Percentiles rank a stretch among this genome's conserved stretches.
These are phyloP conservation scores for Rhodofomes roseus DNA, from an alignment of 1,284 basidiomycete genomes.

Conservation along the genomic window DNA sequence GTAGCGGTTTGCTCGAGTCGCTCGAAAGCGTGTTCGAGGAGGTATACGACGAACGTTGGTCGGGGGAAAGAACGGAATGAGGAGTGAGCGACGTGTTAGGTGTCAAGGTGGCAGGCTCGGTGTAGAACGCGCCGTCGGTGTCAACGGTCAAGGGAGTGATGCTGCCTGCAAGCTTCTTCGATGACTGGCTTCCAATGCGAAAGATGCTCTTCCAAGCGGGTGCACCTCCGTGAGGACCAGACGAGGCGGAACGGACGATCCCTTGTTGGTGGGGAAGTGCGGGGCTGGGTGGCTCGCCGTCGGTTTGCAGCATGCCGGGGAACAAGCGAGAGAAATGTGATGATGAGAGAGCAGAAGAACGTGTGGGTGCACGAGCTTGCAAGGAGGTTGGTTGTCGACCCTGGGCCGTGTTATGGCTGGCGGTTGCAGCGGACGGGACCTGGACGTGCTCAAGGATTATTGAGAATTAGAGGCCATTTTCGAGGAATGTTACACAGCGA, in stretches of 20 bases:
- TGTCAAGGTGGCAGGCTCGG: slow-evolving; percentile 30
- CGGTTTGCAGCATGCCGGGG: slow-evolving; percentile 6
- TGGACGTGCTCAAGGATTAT: background rate
- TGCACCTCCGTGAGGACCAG: slow-evolving; percentile 14
- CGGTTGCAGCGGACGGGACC: background rate
- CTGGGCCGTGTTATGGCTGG: background rate
- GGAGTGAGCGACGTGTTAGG: slow-evolving; percentile 50
- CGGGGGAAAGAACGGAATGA: slow-evolving; percentile 39
- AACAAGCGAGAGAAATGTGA: background rate
- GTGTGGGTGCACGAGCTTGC: background rate
- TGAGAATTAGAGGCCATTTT: background rate
- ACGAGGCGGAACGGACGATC: slow-evolving; percentile 16
- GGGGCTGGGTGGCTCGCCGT: slow-evolving; percentile 20
- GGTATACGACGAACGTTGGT: slow-evolving; percentile 66
- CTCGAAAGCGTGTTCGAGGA: slow-evolving; percentile 68
- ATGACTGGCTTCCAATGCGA: slow-evolving; percentile 41
- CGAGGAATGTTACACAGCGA: background rate
- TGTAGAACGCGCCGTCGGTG: slow-evolving; percentile 31
- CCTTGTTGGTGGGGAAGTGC: slow-evolving; percentile 16
- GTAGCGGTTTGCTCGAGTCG: slow-evolving; percentile 49
- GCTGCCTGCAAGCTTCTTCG: slow-evolving; percentile 40
- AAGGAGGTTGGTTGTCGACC: background rate
- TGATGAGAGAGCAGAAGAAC: slow-evolving; percentile 2
- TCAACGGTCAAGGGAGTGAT: slow-evolving; percentile 33
- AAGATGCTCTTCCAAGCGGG: slow-evolving; percentile 60